Evolutionary conservation across 2,329 filamentous ascomycete genomes (phyloP).

Genomic region (Verticillium albo-atrum): DNA sequence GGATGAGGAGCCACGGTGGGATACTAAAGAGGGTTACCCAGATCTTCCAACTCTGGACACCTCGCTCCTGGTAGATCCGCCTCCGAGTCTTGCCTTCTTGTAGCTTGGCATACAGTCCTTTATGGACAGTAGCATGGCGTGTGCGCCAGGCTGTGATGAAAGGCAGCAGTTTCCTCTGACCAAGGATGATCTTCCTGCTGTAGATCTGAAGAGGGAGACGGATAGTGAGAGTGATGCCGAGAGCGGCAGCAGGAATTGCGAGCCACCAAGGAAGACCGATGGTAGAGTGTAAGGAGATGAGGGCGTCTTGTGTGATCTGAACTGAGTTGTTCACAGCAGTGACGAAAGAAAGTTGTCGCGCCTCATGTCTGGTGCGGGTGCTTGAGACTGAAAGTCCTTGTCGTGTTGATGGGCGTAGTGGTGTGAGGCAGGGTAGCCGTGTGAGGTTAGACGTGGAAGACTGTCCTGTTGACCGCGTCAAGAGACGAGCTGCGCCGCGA

Average conservation of each 20-base stretch:
- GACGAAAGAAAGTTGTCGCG: slow-evolving; percentile 23
- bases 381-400: not conserved
- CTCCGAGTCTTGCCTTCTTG: slow-evolving; percentile 21
- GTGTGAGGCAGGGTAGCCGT: not conserved
- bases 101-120: slow-evolving; percentile 15
- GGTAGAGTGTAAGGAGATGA: slow-evolving; percentile 29
- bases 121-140: slow-evolving; percentile 2
- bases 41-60: slow-evolving; percentile 43
- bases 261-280: slow-evolving; percentile 49
- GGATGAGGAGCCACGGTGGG: slow-evolving; percentile 44
- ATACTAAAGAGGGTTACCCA: slow-evolving; percentile 34
- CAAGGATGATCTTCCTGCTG: slow-evolving; percentile 21
- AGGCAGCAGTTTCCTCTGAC: slow-evolving; percentile 21
- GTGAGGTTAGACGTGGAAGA: not conserved
- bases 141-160: slow-evolving; percentile 25
- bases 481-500: not conserved
- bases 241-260: slow-evolving; percentile 46
- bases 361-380: not conserved
- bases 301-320: not conserved
- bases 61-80: slow-evolving; percentile 31
- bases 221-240: slow-evolving; percentile 38
- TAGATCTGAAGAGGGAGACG: slow-evolving; percentile 44
- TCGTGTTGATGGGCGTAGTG: slow-evolving; percentile 1
- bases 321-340: slow-evolving; percentile 15
- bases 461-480: not conserved